Evolutionary conservation across 2,329 filamentous ascomycete genomes (phyloP).

Genomic region (Neurospora sp.): DNA sequence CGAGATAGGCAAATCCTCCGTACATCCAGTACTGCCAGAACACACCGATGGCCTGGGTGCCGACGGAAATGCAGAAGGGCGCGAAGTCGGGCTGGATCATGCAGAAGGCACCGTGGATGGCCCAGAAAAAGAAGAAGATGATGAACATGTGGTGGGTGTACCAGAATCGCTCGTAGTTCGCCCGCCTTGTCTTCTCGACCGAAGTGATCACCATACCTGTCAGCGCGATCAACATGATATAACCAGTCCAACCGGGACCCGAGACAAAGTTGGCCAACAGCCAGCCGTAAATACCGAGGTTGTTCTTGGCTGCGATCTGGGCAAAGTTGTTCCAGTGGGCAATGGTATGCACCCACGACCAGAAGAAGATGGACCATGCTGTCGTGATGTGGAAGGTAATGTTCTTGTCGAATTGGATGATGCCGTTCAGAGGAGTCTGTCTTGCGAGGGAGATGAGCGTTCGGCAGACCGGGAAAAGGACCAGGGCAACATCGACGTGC

Average conservation of each 20-base stretch:
- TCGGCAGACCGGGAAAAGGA: conserved; percentile 74
- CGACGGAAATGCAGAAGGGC: conserved; percentile 65
- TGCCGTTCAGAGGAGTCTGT: conserved; percentile 74
- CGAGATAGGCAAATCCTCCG: conserved; percentile 69
- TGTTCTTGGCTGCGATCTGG: conserved; percentile 63
- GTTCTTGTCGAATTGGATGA: conserved; percentile 84
- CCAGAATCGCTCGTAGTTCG: conserved; percentile 86
- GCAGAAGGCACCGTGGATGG: conserved; percentile 80
- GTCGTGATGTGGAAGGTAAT: conserved; percentile 81
- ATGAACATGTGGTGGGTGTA: conserved; percentile 84
- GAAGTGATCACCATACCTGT: conserved; percentile 74
- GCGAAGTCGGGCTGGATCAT: conserved; percentile 82
- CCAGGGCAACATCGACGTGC: conserved; percentile 71
- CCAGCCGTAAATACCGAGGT: conserved; percentile 69
- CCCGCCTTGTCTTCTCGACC: conserved; percentile 65
- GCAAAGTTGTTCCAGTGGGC: conserved; percentile 85
- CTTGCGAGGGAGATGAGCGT: conserved; percentile 74
- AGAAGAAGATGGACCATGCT: conserved; percentile 83
- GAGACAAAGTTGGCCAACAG: conserved; percentile 68
- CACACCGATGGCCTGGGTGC: conserved; percentile 57
- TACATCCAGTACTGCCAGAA: conserved; percentile 90
- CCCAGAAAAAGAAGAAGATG: conserved; percentile 84
- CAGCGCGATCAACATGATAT: conserved; percentile 70
- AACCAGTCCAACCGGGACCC: conserved; percentile 78
- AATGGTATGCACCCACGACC: conserved; percentile 77